These are phyloP conservation scores for Dipsacomyces acuminosporus DNA, from an alignment of 371 early-diverging fungal genomes.

Conservation along the genomic window DNA sequence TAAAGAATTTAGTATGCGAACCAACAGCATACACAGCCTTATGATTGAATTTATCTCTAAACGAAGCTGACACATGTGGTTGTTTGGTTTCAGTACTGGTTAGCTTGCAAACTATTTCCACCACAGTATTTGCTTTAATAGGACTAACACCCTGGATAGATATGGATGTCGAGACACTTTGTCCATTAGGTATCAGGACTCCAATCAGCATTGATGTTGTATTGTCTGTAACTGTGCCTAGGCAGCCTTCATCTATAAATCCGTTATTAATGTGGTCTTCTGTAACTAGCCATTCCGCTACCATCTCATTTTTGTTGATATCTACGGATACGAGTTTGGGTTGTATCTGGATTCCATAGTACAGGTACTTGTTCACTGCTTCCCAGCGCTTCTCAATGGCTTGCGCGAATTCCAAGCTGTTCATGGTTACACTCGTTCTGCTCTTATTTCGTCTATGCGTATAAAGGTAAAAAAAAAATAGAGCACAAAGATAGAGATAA, in stretches of 20 bases:
- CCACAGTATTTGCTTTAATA: conserved; percentile 8
- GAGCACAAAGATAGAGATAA: too few relatives aligned
- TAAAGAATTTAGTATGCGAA: conserved; percentile 28
- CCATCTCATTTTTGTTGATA: conserved; percentile 3
- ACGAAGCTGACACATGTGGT: conserved; percentile 25
- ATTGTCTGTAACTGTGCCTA: conserved; percentile 34
- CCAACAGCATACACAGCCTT: conserved; percentile 13
- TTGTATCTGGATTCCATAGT: conserved; percentile 22
- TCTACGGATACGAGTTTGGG: conserved; percentile 15
- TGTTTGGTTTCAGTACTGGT: conserved; percentile 8
- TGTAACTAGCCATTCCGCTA: conserved; percentile 28
- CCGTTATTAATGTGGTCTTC: conserved; percentile 16
- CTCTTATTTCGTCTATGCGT: too few relatives aligned
- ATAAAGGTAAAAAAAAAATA: too few relatives aligned
- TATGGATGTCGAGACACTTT: conserved; percentile 26
- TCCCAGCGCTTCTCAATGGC: neutral
- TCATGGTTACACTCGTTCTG: too few relatives aligned
- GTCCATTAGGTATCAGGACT: conserved; percentile 1
- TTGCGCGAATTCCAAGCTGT: too few relatives aligned
- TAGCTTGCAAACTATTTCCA: conserved; percentile 18
- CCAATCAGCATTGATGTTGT: conserved; percentile 23
- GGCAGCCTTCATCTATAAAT: conserved; percentile 26
- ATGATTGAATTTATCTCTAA: conserved; percentile 16
- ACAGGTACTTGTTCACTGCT: conserved; percentile 1
- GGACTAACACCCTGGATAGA: conserved; percentile 16